These are phyloP conservation scores for Lanmaoa pseudosensibilis DNA, from an alignment of 768 basidiomycete genomes.

Conservation along the genomic window DNA sequence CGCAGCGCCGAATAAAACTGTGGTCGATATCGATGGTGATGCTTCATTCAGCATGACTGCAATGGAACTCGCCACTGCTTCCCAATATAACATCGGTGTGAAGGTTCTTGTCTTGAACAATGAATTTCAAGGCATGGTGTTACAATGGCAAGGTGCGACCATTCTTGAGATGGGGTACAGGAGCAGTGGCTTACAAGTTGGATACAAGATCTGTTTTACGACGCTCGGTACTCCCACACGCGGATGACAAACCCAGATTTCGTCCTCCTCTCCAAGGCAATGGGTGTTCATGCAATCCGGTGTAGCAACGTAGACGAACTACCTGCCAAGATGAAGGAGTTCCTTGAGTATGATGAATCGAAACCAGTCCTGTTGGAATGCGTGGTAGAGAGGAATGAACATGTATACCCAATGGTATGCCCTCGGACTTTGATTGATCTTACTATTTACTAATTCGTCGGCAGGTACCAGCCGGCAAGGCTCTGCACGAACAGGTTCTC, in stretches of 20 bases:
- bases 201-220: slow-evolving; percentile 85
- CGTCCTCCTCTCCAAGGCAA: slow-evolving; percentile 81
- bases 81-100: slow-evolving; percentile 89
- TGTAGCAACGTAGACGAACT: slow-evolving; percentile 71
- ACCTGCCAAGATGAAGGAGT: slow-evolving; percentile 96
- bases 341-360: slow-evolving; percentile 88
- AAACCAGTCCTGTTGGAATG: slow-evolving; percentile 93
- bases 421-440: background rate
- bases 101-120: slow-evolving; percentile 94
- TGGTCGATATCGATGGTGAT: slow-evolving; percentile 96
- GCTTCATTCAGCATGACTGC: slow-evolving; percentile 99
- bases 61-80: slow-evolving; percentile 96
- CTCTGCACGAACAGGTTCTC: slow-evolving; percentile 87
- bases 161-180: background rate
- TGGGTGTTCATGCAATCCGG: slow-evolving; percentile 90
- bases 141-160: slow-evolving; percentile 92
- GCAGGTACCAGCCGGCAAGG: slow-evolving; percentile 89
- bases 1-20: slow-evolving; percentile 88
- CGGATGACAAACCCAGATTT: slow-evolving; percentile 96
- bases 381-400: slow-evolving; percentile 77
- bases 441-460: slow-evolving; percentile 1
- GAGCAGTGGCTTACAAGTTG: background rate
- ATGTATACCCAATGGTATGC: slow-evolving; percentile 88
- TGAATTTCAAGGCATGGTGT: slow-evolving; percentile 98
- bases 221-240: slow-evolving; percentile 95